These are phyloP conservation scores for Stagonosporopsis rhizophila DNA, from an alignment of 2,329 filamentous ascomycete species.

Conservation along the genomic window DNA sequence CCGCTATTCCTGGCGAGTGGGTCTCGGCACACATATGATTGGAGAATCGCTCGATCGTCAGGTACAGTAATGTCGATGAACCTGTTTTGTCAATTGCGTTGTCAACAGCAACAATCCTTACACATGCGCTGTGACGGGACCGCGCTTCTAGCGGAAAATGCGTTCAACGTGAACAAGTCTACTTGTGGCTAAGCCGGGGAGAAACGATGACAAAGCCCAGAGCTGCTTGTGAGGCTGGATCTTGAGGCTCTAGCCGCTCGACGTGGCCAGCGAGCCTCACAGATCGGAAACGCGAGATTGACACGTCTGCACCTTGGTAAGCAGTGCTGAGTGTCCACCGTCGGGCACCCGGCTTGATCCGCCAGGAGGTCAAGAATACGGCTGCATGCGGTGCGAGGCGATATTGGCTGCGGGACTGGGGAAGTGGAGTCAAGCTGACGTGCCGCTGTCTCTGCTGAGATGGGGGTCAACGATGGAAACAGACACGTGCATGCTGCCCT, in stretches of 20 bases:
- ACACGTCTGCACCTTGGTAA: conserved; percentile 14
- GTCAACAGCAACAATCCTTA: conserved; percentile 4
- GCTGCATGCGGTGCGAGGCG: background rate
- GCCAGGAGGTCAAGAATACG: background rate
- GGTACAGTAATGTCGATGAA: conserved; percentile 6
- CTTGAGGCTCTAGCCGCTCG: background rate
- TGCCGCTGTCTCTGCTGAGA: background rate
- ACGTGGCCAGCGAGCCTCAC: conserved; percentile 17
- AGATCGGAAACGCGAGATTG: conserved; percentile 15
- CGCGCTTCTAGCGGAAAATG: background rate
- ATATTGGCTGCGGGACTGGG: background rate
- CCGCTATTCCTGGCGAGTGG: conserved; percentile 17
- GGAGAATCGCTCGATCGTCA: conserved; percentile 13
- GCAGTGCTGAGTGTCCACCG: background rate
- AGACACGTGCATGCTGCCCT: background rate
- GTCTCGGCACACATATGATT: conserved; percentile 9
- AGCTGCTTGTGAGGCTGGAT: conserved; percentile 1
- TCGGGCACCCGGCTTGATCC: background rate
- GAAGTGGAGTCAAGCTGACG: conserved; percentile 1
- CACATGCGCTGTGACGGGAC: background rate
- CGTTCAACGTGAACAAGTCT: background rate
- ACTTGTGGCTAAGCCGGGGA: background rate
- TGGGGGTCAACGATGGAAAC: background rate
- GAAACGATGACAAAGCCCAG: conserved; percentile 2
- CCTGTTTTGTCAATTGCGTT: conserved; percentile 5